Percentiles rank a stretch among this genome's conserved stretches.
These are phyloP conservation scores for Primulina tabacum DNA, from an alignment of 257 asterid species.

Conservation along the genomic window DNA sequence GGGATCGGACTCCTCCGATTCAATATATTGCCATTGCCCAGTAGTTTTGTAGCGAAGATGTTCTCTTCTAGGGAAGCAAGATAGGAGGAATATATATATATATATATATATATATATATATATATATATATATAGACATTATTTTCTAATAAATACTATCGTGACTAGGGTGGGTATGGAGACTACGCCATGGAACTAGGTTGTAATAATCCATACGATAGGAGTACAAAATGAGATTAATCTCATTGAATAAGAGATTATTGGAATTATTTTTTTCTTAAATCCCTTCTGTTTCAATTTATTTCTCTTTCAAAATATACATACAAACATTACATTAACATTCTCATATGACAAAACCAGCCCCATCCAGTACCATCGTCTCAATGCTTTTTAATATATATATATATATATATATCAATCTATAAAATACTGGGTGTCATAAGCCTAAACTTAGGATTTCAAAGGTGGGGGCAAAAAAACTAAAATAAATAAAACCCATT, in stretches of 20 bases:
- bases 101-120: too few relatives aligned
- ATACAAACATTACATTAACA: conserved; percentile 34
- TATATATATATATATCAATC: background rate
- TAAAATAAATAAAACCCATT: background rate
- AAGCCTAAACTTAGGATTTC: conserved; percentile 19
- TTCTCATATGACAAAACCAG: conserved; percentile 15
- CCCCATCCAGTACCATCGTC: background rate
- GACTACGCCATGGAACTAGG: background rate
- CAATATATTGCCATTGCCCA: too few relatives aligned
- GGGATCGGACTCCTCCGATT: too few relatives aligned
- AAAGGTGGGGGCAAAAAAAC: background rate
- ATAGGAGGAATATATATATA: too few relatives aligned
- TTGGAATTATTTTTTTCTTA: background rate
- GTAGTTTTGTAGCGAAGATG: too few relatives aligned
- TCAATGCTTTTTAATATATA: conserved; percentile 15
- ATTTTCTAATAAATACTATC: too few relatives aligned
- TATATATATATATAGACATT: too few relatives aligned
- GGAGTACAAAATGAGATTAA: background rate
- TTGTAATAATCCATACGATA: background rate
- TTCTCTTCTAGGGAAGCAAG: too few relatives aligned
- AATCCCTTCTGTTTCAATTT: conserved; percentile 19
- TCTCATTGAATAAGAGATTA: background rate
- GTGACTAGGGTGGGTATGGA: background rate
- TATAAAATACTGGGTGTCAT: conserved; percentile 20
- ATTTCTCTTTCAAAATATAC: conserved; percentile 25